Evolutionary conservation across 768 basidiomycete genomes (phyloP), one percentile per base, ranked within the genome.

Genomic region (Cantharellus anzutake): DNA sequence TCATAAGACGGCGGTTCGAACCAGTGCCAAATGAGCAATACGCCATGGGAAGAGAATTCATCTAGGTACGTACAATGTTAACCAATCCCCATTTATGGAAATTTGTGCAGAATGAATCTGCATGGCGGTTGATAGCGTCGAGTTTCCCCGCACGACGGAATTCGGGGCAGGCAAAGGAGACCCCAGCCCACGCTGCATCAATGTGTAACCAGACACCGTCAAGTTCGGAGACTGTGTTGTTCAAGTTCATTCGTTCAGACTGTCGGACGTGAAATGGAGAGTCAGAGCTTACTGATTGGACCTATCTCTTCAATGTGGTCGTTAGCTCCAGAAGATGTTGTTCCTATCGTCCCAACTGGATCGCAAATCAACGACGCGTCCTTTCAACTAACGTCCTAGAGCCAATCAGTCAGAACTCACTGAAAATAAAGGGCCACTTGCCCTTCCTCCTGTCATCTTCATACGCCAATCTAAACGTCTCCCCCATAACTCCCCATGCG

Each of bases 31-130:
- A 29, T 48, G 29, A 29, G 20, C 20, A 29, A 29, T 29, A 11
- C 1, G 38, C 38, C 11, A 11, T 37, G 52, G 52, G 38, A 11
- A 7, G 35, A 55, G 35, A 29, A 29, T 29, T 29, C 20, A 29
- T 29, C 20, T 11, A 48, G 44, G 11, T 1, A 48, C 44, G 11
- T 48, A 48, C 44, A 63, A 94, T 92, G 63, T 86, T 91, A 2
- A 85, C 83, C 4, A 96, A 75, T n/a, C 92, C 92, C 86, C 88
- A 88, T 86, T 89, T 97, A 73, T 96, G 92, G 69, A 92, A 84
- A 68, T 98, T 96, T 4, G 84, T 83, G 69, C 84, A 87, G 70
- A 93, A 82, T 0, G 86, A 90, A 64, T 86, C 75, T 0, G 81
- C 84, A 59, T 80, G 78, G 42, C 75, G 70, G 70, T 98, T 98